Base-by-base conservation (phyloP, 2,329 filamentous ascomycete species). In the Xylariaceae sp. region DNA sequence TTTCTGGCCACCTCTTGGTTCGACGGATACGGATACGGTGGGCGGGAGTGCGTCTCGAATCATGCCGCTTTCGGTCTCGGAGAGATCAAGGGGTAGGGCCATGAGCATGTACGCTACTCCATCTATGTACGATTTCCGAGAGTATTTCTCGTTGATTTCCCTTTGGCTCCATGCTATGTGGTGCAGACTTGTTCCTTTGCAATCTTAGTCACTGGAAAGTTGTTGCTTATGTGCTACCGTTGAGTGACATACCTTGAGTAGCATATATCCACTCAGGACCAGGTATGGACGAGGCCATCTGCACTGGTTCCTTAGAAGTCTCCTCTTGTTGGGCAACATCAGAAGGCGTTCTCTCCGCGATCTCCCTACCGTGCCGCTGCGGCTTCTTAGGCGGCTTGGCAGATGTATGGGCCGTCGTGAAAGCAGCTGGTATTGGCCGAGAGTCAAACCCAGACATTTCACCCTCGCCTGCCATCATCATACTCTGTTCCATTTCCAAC, bases 121-220 rank as follows among this genome's bases (percentile, higher is more conserved):
- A 57, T 86, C 80, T 43, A 87, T 67, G 64, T 86, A 87, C 10
- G 85, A 73, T 54, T 81, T 80, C 22, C 84, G 75, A 44, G 80
- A 77, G 57, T 82, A 75, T n/a, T 65, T 60, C 2, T 68, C 50
- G 42, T 73, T 27, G 22, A 27, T 69, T 19, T 64, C 64, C 32
- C 67, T 66, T 39, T 78, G 49, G 18, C 64, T 53, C 63, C 54
- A 54, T 62, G 45, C 59, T 35, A 54, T 51, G 14, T 58, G 57
- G 27, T 64, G 59, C 38, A 64, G 50, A 35, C 54, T 57, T 32
- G 54, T 56, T 11, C 58, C 62, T 64, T 46, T 5, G 11, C n/a
- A 12, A 5, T 5, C 33, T 11, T 3, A 42, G 52, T 30, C 50
- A 44, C 35, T 9, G 19, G 11, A 6, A 15, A 35, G 6, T 35